Base-by-base conservation (phyloP, 352 stramenopile species). In the Phytophthora pisi region DNA sequence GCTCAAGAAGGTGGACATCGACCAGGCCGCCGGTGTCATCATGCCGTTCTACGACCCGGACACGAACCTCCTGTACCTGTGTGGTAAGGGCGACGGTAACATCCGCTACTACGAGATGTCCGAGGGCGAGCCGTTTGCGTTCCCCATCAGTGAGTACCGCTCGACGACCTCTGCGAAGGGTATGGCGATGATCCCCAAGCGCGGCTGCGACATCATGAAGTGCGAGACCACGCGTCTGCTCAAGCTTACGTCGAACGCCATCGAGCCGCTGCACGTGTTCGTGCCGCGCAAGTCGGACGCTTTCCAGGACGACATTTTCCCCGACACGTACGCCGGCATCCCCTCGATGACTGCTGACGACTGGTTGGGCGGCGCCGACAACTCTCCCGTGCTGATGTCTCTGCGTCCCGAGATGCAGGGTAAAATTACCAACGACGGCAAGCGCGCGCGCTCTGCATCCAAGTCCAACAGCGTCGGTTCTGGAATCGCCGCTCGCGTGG, bases 231-330 rank as follows among this genome's bases (percentile, higher is more conserved):
- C 95, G 15, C 92, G 97, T 57, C 77, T 98, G 51, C 76, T 99
- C 53, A 99, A 99, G 82, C 87, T 99, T 68, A 96, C 97, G 38
- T 98, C 89, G 49, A 98, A 98, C 66, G 93, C 95, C 40, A 96
- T 99, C 34, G 97, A 99, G 77, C 96, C 97, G 16, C 82, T 99
- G 97, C 85, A 98, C 84, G 88, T 91, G 46, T 95, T 92, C 70
- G 97, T 99, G 61, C 98, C 98, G 42, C 90, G 98, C 64, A 99
- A 99, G 83, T 98, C 93, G 64, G 98, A 99, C 70, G 96, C 95
- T 24, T 99, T 99, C 86, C 98, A 99, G 84, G 95, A 99, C 69
- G 98, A 99, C 77, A 98, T 99, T 74, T 99, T 98, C 84, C 98
- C 98, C 18, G 95, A 99, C 77, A 97, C 90, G 53, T 98, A 97